Evolutionary conservation across 2,329 filamentous ascomycete species (phyloP).

Genomic region (Penicillium sp.): DNA sequence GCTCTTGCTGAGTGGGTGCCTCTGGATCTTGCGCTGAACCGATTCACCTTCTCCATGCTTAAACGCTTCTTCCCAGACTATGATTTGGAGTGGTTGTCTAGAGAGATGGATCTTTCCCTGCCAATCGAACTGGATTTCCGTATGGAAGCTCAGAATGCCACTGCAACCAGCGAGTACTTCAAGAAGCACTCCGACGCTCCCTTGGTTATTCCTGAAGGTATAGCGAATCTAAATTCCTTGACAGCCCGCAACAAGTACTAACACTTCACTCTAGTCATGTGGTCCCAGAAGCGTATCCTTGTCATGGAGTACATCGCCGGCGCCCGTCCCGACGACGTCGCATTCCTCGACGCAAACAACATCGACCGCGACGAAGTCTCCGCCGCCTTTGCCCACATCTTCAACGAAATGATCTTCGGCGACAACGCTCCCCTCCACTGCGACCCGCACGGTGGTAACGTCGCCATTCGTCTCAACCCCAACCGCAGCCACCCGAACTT

Average conservation of each 20-base stretch:
- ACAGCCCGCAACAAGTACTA: conserved; percentile 8
- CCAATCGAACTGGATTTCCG: conserved; percentile 90
- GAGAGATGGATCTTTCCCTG: conserved; percentile 87
- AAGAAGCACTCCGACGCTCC: conserved; percentile 71
- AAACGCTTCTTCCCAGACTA: conserved; percentile 97
- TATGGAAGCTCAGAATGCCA: conserved; percentile 82
- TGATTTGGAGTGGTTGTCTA: conserved; percentile 91
- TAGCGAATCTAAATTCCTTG: neutral
- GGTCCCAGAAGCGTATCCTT: conserved; percentile 83
- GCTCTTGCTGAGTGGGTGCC: conserved; percentile 84
- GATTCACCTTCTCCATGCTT: conserved; percentile 84
- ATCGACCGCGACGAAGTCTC: conserved; percentile 97
- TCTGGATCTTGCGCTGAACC: conserved; percentile 81
- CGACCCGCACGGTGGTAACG: conserved; percentile 94
- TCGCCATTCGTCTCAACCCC: conserved; percentile 81
- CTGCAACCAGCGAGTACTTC: conserved; percentile 78
- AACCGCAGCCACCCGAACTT: conserved; percentile 71
- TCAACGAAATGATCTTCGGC: conserved; percentile 99
- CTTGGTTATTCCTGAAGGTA: conserved; percentile 75
- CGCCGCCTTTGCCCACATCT: conserved; percentile 83
- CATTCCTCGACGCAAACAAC: conserved; percentile 77
- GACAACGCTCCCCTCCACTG: conserved; percentile 86
- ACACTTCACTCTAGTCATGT: conserved; percentile 62
- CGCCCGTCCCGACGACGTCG: conserved; percentile 82
- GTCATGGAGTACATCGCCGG: conserved; percentile 95